Base-by-base conservation (phyloP, 305 asterid genomes). In the Fraxinus xanthoxyloides region DNA sequence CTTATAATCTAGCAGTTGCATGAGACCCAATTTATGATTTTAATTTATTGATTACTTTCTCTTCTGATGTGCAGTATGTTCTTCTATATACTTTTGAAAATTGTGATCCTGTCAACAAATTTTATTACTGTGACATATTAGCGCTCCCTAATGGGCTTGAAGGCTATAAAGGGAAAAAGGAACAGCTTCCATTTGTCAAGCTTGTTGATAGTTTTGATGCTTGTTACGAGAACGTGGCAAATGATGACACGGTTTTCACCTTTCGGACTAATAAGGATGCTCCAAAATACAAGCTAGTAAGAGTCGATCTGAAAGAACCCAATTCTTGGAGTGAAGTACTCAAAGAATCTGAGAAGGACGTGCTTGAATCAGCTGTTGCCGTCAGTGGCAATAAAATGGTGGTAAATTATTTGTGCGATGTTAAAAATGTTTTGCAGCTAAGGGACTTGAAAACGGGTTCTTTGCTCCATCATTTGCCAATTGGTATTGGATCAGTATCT, bases 41-140 rank as follows among this genome's bases (percentile, higher is more conserved):
- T 21, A 56, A 15, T 10, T 78, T 77, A 48, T 61, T 78, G n/a
- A 72, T 32, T 72, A 32, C 76, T 8, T 30, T 77, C 43, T 61
- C 54, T 76, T 77, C 76, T 82, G 40, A 72, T 69, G 72, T 92
- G 94, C 98, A 97, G 99, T 97, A 93, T 84, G 91, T 90, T 85
- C 92, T 97, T 54, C 84, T 92, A 59, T 91, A 89, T 80, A 92
- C 87, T 75, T 56, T 13, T 10, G 93, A 92, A 90, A 87, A 87
- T 84, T 97, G 99, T 86, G 98, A 93, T 79, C 98, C 99, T 8
- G 93, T 87, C 83, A 97, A 97, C 95, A 93, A 97, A 88, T 40
- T 97, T 75, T 93, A 91, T 86, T 93, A 90, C 89, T 97, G 97
- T 86, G 93, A 92, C 87, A 65, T 97, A 67, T 85, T 93, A 79